Evolutionary conservation across 2,329 filamentous ascomycete species (phyloP), one percentile per base, ranked within the genome.

Genomic region (Sclerotinia trifoliorum): DNA sequence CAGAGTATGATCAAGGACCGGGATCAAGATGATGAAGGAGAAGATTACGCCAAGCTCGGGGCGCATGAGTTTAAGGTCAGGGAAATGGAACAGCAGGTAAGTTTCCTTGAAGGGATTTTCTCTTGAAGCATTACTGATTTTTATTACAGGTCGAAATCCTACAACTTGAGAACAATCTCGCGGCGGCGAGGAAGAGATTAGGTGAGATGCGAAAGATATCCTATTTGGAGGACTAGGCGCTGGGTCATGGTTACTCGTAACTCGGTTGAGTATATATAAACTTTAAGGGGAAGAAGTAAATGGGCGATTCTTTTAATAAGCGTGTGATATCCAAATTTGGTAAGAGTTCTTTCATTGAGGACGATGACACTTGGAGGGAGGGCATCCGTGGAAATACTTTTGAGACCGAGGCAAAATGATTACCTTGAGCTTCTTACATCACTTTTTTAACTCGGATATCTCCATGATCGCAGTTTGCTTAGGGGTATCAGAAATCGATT

Each of bases 31-130:
- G 92, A 94, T 48, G 93, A 97, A 66, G 83, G 86, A 63, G 88
- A 96, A 29, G 95, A 99, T 79, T 99, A 98, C 80, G 84, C 86
- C 55, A 92, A 93, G 81, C 83, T 99, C 58, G 94, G 92, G 71
- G 88, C 90, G 44, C 94, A 97, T 80, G 95, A 99, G 82, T 98
- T 99, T 84, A 99, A 99, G 85, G 93, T 97, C 64, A 87, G 90
- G 75, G 94, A 99, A 82, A 99, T 99, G 95, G 95, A 99, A 82
- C 95, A 99, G 78, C 95, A 99, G 91, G 94, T 97, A 84, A 75
- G 86, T 84, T 56, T 24, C 68, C 65, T 55, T 48, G 56, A 52
- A 51, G 69, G 7, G 39, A 35, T 26, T 1, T 13, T 51, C 11
- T 2, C 17, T 26, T 17, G 29, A 1, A 39, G 2, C 8, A 21